Evolutionary conservation across 1,284 basidiomycete genomes (phyloP), one percentile per base, ranked within the genome.

Genomic region (Termitomyces sp.): DNA sequence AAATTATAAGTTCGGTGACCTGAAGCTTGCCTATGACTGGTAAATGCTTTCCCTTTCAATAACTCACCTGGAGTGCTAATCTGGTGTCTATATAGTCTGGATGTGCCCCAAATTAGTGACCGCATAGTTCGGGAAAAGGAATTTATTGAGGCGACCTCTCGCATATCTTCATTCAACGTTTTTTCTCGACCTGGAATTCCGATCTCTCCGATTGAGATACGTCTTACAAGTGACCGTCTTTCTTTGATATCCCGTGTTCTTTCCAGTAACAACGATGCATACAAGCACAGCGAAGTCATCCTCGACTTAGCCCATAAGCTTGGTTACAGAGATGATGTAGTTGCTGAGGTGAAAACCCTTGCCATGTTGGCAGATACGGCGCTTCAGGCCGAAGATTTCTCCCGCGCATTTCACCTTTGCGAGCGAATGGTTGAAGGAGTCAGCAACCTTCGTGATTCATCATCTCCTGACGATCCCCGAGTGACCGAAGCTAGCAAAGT

Each of bases 11-110:
- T 80, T 83, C 44, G 93, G 93, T 5, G 91, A 95, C 49, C 97
- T 97, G 93, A 95, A 93, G 68, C 74, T 93, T 37, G 94, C 94
- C 1, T 94, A 94, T 67, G 91, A 96, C 54, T 96, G 93, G 94
- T 95, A 66, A 65, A 80, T 50, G 35, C 0, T 24, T 50, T 13
- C 10, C 14, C 28, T 37, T 28, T 13, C 37, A 34, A 35, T 19
- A 3, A n/a, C 42, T n/a, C 31, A 40, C 43, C 9, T 34, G 43
- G n/a, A 18, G 7, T 38, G 21, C 14, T 31, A 56, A 46, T 61
- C 50, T 60, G 31, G 21, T 37, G 13, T 26, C 33, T 63, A 0
- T 63, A 0, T 57, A 96, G 94, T 61, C 75, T 97, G 49, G 73
- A 83, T 40, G 88, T 96, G 3, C 83, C 88, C 0, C 73, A 74